phyloP scores from a whole-genome alignment of 2,329 filamentous ascomycete genomes.

The Ophiostoma himal-ulmi region DNA sequence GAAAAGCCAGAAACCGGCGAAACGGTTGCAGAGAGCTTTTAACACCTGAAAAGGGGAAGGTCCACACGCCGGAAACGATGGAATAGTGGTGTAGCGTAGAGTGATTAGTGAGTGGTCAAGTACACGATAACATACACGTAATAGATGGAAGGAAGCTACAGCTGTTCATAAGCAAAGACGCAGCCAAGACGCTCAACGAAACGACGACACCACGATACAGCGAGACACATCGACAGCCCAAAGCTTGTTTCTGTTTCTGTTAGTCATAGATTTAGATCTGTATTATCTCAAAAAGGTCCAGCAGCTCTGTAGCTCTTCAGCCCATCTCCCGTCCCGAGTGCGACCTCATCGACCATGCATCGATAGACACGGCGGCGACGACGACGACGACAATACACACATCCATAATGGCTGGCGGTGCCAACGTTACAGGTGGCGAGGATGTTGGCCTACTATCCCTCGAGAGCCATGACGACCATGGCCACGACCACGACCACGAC shows the following conservation, averaged over 20 bases:
- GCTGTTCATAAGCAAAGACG: constrained; percentile 4
- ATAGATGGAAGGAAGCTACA: constrained; percentile 3
- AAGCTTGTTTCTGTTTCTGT: not conserved
- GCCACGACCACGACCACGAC: not conserved
- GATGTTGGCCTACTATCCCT: not conserved
- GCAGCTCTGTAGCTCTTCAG: not conserved
- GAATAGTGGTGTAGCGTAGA: not conserved
- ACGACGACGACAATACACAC: not conserved
- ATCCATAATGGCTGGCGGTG: constrained; percentile 1
- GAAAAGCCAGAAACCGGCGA: not conserved
- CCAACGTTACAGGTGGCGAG: not conserved
- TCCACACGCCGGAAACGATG: constrained; percentile 8
- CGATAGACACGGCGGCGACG: not conserved
- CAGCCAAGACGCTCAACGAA: not conserved
- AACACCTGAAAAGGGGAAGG: constrained; percentile 9
- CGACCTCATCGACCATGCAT: constrained; percentile 10
- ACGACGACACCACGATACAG: constrained; percentile 1
- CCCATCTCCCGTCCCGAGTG: not conserved
- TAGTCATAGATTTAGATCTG: not conserved
- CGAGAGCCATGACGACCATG: not conserved
- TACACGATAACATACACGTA: not conserved
- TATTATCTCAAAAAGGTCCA: not conserved
- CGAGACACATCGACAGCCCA: not conserved
- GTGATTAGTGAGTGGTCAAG: not conserved
- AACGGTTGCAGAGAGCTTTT: constrained; percentile 5